phyloP scores from a whole-genome alignment of 495 filamentous ascomycete species.

The Penicillium arizonense region DNA sequence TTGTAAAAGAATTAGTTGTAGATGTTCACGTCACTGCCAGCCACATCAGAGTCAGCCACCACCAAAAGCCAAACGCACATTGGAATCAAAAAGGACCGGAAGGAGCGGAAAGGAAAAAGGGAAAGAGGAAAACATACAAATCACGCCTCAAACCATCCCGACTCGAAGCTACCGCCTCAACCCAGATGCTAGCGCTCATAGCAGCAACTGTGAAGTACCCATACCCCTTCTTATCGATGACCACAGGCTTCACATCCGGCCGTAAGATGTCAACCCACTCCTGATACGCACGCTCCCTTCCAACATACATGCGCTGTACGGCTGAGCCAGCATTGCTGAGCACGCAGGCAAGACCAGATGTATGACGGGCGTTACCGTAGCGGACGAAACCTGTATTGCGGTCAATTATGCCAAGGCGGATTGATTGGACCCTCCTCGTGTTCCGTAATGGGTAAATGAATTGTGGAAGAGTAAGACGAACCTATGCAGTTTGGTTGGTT shows the following conservation, averaged over 20 bases:
- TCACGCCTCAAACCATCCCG: constrained; percentile 41
- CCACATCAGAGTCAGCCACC: not conserved
- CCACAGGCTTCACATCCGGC: constrained; percentile 41
- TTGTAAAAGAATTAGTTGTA: constrained; percentile 3
- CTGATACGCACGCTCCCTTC: constrained; percentile 53
- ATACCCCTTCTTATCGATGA: constrained; percentile 55
- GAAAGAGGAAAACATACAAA: constrained; percentile 27
- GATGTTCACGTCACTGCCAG: constrained; percentile 12
- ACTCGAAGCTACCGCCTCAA: constrained; percentile 53
- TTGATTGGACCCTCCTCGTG: not conserved
- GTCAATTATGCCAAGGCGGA: constrained; percentile 6
- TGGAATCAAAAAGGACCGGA: not conserved
- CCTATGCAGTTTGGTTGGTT: constrained; percentile 66
- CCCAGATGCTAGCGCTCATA: constrained; percentile 60
- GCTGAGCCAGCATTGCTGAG: constrained; percentile 51
- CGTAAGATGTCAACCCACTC: constrained; percentile 62
- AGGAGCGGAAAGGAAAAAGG: not conserved
- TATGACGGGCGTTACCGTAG: constrained; percentile 53
- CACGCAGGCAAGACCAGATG: constrained; percentile 56
- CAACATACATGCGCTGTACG: constrained; percentile 62
- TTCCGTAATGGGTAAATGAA: not conserved
- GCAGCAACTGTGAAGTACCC: constrained; percentile 52
- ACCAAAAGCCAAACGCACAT: no score
- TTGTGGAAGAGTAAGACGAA: constrained; percentile 5
- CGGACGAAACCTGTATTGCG: constrained; percentile 53